These are phyloP conservation scores for Ophiocordyceps sinensis DNA, from an alignment of 2,329 filamentous ascomycete species.

Conservation along the genomic window DNA sequence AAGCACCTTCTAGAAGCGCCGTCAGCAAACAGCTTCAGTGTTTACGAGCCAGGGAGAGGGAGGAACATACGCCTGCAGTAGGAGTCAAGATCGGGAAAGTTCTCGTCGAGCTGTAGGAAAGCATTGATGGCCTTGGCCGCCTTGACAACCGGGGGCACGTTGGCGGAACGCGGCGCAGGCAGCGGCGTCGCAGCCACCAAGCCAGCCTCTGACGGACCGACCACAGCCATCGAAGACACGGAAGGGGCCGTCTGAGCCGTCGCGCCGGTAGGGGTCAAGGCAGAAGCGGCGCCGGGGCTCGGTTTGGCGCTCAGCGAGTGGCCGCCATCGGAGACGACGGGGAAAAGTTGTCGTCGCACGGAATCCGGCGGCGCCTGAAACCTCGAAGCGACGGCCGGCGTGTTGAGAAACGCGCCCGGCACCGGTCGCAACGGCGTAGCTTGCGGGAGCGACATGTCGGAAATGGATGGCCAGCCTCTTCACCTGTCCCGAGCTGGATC, in stretches of 20 bases:
- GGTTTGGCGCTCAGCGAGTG: slow-evolving; percentile 8
- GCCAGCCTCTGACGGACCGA: slow-evolving; percentile 9
- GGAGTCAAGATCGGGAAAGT: slow-evolving; percentile 77
- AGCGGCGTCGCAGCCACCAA: slow-evolving; percentile 17
- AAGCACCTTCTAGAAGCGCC: slow-evolving; percentile 59
- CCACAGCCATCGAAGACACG: slow-evolving; percentile 10
- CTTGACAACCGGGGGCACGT: slow-evolving; percentile 56
- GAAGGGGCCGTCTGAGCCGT: slow-evolving; percentile 1
- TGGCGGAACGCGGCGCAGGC: slow-evolving; percentile 29
- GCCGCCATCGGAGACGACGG: slow-evolving; percentile 11
- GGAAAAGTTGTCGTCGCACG: slow-evolving; percentile 37
- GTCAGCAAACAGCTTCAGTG: slow-evolving; percentile 10
- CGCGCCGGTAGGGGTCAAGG: slow-evolving; percentile 5
- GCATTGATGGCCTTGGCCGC: slow-evolving; percentile 75
- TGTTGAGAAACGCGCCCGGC: slow-evolving; percentile 64
- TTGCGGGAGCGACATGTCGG: slow-evolving; percentile 38
- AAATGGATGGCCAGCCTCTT: not conserved
- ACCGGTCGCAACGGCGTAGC: slow-evolving; percentile 57
- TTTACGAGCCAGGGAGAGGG: not conserved
- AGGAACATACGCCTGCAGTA: slow-evolving; percentile 67
- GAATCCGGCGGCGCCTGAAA: slow-evolving; percentile 29
- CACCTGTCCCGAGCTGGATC: slow-evolving; percentile 1
- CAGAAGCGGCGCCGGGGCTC: slow-evolving; percentile 1
- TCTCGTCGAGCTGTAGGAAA: slow-evolving; percentile 59
- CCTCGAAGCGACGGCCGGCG: slow-evolving; percentile 46